Conservation (phyloP, 169 alveolate species). For the Plasmodium adleri region DNA sequence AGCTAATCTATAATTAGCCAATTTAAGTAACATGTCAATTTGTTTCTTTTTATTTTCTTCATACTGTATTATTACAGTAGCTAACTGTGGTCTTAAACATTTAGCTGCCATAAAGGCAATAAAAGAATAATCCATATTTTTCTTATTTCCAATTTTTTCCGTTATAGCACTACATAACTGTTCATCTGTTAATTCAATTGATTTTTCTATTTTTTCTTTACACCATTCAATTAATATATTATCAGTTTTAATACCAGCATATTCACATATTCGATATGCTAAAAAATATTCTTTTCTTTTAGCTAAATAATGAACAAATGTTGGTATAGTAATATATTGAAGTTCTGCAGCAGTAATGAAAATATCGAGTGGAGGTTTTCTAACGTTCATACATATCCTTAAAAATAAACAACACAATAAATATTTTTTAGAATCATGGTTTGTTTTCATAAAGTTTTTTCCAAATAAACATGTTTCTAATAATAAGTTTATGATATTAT, state of each 20-base stretch:
- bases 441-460: conserved; percentile 65
- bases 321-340: conserved; percentile 61
- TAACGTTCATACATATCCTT: conserved; percentile 76
- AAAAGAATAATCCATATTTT: conserved; percentile 53
- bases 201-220: conserved; percentile 79
- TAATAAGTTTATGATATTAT: conserved; percentile 75
- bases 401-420: conserved; percentile 28
- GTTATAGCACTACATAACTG: conserved; percentile 77
- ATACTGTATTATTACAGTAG: conserved; percentile 78
- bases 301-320: conserved; percentile 61
- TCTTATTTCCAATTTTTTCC: conserved; percentile 32
- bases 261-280: conserved; percentile 85
- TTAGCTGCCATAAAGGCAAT: conserved; percentile 82
- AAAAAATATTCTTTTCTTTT: conserved; percentile 81
- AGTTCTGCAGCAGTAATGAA: conserved; percentile 78
- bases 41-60: conserved; percentile 80
- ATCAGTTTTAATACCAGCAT: conserved; percentile 79
- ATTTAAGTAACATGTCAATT: conserved; percentile 81
- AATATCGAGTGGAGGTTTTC: conserved; percentile 78
- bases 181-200: conserved; percentile 83
- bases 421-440: conserved; percentile 39
- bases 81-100: conserved; percentile 79
- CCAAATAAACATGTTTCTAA: conserved; percentile 82
- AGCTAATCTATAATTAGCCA: conserved; percentile 79
- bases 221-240: conserved; percentile 84